Evolutionary conservation across 306 rosid species (phyloP), one percentile per base, ranked within the genome.

Genomic region (Mucuna pruriens): DNA sequence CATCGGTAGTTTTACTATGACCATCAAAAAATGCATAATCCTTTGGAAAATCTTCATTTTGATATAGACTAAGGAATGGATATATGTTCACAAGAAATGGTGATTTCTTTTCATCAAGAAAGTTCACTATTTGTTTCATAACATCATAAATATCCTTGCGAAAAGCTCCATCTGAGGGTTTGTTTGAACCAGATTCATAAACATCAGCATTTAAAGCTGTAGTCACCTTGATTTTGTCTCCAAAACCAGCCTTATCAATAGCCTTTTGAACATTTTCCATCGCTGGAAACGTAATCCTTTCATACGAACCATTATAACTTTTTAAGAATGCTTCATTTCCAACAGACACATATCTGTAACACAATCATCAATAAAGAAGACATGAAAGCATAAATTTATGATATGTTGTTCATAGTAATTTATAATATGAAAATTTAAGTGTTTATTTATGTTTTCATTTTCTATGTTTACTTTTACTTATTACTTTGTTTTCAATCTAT

Each of bases 251-350:
- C 20, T 82, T 87, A 29, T 84, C 63, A 13, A 93, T 4, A 31
- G 99, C 97, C 57, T 75, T 87, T 20, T 93, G 97, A 76, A 95
- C 68, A 67, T 95, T 89, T 77, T 83, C 2, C 88, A 95, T 64
- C 17, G 99, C 97, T 19, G 99, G 99, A 26, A 70, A 82, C 67
- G 93, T 88, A 1, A 15, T 5, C 5, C 75, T 48, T 1, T 57
- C 2, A 9, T 2, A 88, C 3, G 84, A 61, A 7, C 91, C 93
- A 23, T 91, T 89, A 84, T 88, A 93, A 75, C 89, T 85, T 40
- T 67, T 17, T 78, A 95, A 85, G 81, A 91, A 95, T 0, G 99
- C 84, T 36, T 95, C 99, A 29, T 93, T 93, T 44, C 99, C 98
- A 54, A 95, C 99, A 0, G 87, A 92, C 5, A 90, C 86, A 12